Evolutionary conservation across 106 monocot genomes (phyloP).

Genomic region (Narthecium ossifragum): DNA sequence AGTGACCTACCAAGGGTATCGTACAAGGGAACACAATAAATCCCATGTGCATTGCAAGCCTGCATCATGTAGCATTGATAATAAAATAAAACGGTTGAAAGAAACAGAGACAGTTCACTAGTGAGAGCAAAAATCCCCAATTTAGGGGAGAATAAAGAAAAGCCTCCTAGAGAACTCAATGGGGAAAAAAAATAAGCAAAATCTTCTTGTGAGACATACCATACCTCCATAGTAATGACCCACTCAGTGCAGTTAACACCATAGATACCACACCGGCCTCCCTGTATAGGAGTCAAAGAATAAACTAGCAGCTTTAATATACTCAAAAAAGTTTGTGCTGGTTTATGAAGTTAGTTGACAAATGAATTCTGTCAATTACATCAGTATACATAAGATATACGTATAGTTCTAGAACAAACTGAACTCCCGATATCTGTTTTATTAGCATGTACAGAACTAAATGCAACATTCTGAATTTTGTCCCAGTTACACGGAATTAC

Average conservation of each 20-base stretch:
- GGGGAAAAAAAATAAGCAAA: neutral
- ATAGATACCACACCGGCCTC: slow-evolving; percentile 70
- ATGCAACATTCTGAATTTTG: no score
- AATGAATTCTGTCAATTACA: no score
- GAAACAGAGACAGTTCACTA: no score
- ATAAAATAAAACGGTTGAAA: neutral
- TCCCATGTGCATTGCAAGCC: slow-evolving; percentile 98
- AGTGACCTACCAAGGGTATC: slow-evolving; percentile 94
- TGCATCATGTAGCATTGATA: slow-evolving; percentile 12
- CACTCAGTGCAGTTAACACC: slow-evolving; percentile 78
- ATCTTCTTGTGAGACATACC: neutral
- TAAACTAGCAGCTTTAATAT: no score
- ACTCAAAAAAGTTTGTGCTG: no score
- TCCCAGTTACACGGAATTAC: no score
- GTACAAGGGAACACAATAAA: slow-evolving; percentile 92
- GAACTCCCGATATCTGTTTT: no score
- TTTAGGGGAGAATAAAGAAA: neutral
- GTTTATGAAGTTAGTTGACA: no score
- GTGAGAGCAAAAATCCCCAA: no score
- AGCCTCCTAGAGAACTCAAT: neutral
- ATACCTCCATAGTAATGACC: slow-evolving; percentile 93
- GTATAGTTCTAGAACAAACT: no score
- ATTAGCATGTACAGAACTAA: no score
- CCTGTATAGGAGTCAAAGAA: slow-evolving; percentile 30
- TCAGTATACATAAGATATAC: no score